Evolutionary conservation across 1,139 yeast genomes (phyloP).

Genomic region (Suzukiozyma palmioleophila): DNA sequence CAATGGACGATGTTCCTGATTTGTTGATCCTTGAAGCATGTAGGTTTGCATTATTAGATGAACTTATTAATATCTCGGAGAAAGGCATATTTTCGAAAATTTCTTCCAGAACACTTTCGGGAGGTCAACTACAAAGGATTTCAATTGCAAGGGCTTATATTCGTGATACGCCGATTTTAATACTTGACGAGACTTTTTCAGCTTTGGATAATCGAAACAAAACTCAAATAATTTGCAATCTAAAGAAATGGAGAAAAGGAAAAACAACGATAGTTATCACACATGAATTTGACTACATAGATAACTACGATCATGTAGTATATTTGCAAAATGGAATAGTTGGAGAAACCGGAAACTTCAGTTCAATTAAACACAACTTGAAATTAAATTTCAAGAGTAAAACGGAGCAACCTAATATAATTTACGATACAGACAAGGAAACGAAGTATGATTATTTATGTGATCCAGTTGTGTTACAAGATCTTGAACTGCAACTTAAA

Average conservation of each 20-base stretch:
- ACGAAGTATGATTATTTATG: background rate
- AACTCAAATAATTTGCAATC: constrained; percentile 37
- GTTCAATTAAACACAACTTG: background rate
- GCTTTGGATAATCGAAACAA: constrained; percentile 64
- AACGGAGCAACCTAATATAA: too few relatives aligned
- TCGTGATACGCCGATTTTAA: constrained; percentile 66
- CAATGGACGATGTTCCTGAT: constrained; percentile 21
- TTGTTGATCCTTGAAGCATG: constrained; percentile 41
- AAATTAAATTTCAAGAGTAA: background rate
- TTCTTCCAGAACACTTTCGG: constrained; percentile 62
- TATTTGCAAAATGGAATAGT: constrained; percentile 57
- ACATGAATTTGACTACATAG: constrained; percentile 64
- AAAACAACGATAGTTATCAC: constrained; percentile 79
- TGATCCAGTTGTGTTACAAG: constrained; percentile 21
- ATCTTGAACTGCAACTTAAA: constrained; percentile 14
- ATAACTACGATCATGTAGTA: constrained; percentile 49
- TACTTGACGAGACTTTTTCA: constrained; percentile 81
- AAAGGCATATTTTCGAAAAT: constrained; percentile 53
- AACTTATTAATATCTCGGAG: constrained; percentile 43
- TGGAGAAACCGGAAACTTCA: constrained; percentile 7
- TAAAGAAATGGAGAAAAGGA: constrained; percentile 58
- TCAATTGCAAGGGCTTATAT: constrained; percentile 79
- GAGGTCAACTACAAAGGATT: constrained; percentile 85
- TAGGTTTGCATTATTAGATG: constrained; percentile 46
- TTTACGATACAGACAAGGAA: background rate